Conservation (phyloP, 805 yeast species). For the Lachancea waltii region DNA sequence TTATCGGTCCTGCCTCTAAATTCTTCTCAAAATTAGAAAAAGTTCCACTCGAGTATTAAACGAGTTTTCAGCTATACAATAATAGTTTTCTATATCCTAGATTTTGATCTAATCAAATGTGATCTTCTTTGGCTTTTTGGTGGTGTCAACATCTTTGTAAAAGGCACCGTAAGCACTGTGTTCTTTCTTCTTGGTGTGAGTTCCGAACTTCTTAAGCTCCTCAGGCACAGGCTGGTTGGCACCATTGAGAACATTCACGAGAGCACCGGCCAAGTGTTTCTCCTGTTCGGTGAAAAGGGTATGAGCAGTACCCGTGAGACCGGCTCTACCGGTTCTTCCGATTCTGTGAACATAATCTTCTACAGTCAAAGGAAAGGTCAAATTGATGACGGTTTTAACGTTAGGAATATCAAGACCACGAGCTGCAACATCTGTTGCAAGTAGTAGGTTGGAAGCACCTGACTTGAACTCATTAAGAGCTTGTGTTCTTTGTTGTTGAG, state of each 20-base stretch:
- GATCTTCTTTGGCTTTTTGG: constrained; percentile 81
- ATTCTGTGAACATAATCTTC: constrained; percentile 97
- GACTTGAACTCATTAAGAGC: constrained; percentile 81
- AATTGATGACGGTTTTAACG: constrained; percentile 88
- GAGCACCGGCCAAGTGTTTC: constrained; percentile 91
- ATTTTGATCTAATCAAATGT: constrained; percentile 53
- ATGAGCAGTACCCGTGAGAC: constrained; percentile 89
- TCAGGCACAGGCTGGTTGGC: constrained; percentile 96
- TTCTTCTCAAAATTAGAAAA: too few species aligned
- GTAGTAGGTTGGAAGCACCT: constrained; percentile 66
- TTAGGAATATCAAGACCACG: constrained; percentile 97
- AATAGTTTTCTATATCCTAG: neutral
- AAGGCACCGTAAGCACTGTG: constrained; percentile 98
- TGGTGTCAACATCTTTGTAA: constrained; percentile 84
- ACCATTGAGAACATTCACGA: constrained; percentile 85
- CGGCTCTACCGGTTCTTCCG: constrained; percentile 98
- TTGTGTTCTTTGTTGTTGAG: constrained; percentile 84
- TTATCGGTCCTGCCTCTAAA: too few species aligned
- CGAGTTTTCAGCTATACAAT: neutral
- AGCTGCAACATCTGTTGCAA: constrained; percentile 98
- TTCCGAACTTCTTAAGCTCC: constrained; percentile 88
- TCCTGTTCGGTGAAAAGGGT: constrained; percentile 95
- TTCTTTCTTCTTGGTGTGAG: constrained; percentile 96
- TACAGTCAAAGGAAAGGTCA: constrained; percentile 92
- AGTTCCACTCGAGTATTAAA: too few species aligned